phyloP scores from a whole-genome alignment of 2,329 filamentous ascomycete species.

The Bretziella fagacearum region DNA sequence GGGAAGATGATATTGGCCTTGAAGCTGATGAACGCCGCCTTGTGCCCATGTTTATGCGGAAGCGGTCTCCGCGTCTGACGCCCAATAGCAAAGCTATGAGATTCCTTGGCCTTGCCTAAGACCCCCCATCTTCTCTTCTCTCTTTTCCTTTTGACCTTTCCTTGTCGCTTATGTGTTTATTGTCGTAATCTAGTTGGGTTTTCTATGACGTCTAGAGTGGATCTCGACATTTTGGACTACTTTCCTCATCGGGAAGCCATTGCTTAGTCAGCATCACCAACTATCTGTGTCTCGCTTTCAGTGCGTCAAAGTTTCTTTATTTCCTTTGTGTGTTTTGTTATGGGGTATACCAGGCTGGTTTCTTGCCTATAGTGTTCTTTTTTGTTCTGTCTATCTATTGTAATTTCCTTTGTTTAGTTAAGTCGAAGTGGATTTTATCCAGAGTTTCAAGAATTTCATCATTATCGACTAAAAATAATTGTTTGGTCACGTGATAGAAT shows the following conservation, averaged over 20 bases:
- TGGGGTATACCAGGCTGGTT: too few relatives aligned
- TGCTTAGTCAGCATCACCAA: too few relatives aligned
- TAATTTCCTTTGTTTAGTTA: not conserved
- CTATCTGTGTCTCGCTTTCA: not conserved
- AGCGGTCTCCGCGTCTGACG: constrained; percentile 22
- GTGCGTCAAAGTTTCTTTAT: not conserved
- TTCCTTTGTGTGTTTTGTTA: constrained; percentile 1
- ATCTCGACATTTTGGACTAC: too few relatives aligned
- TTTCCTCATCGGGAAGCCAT: too few relatives aligned
- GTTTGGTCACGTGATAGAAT: too few relatives aligned
- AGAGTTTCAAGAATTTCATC: too few relatives aligned
- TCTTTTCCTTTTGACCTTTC: not conserved
- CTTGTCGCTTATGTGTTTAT: constrained; percentile 2
- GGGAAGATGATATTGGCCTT: constrained; percentile 16
- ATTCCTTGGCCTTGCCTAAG: constrained; percentile 32
- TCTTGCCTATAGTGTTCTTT: constrained; percentile 1
- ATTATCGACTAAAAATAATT: too few relatives aligned
- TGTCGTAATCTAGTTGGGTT: too few relatives aligned
- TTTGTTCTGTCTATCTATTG: not conserved
- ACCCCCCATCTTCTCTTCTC: not conserved
- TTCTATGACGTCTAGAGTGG: too few relatives aligned
- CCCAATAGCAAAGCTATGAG: constrained; percentile 36
- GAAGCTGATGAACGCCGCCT: constrained; percentile 34
- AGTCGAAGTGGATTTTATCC: too few relatives aligned
- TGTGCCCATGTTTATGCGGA: constrained; percentile 30